Percentiles rank a stretch among this genome's conserved stretches.
Conservation (phyloP, 352 stramenopile genomes). For the Phytophthora sp. region DNA sequence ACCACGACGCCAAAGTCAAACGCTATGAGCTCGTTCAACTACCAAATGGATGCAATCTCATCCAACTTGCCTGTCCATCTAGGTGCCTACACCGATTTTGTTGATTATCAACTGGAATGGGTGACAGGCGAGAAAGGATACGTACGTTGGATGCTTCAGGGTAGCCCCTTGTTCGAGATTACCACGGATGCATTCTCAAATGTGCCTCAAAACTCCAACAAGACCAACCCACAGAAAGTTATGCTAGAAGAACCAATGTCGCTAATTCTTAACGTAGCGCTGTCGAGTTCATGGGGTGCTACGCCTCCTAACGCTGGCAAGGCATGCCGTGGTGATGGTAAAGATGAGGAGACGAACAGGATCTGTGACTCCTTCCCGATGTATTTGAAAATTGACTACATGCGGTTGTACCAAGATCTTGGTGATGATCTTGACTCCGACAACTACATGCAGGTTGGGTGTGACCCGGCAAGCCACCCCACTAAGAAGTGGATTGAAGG, state of each 20-base stretch:
- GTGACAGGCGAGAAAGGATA: slow-evolving; percentile 70
- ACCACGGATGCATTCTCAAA: slow-evolving; percentile 49
- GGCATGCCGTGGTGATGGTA: slow-evolving; percentile 60
- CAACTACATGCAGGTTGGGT: slow-evolving; percentile 61
- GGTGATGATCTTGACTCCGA: slow-evolving; percentile 41
- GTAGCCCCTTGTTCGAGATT: slow-evolving; percentile 62
- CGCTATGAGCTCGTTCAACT: slow-evolving; percentile 68
- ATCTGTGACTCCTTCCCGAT: slow-evolving; percentile 78
- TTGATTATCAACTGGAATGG: slow-evolving; percentile 78
- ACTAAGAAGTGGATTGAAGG: slow-evolving; percentile 71
- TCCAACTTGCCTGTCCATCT: slow-evolving; percentile 73
- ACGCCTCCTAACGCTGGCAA: slow-evolving; percentile 56
- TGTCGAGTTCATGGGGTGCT: slow-evolving; percentile 91
- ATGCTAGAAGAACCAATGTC: slow-evolving; percentile 92
- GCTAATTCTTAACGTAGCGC: slow-evolving; percentile 93
- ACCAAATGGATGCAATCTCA: slow-evolving; percentile 83
- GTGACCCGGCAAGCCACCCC: slow-evolving; percentile 57
- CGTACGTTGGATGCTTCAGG: slow-evolving; percentile 68
- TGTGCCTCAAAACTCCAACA: slow-evolving; percentile 50
- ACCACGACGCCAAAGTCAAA: slow-evolving; percentile 39
- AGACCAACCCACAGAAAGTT: slow-evolving; percentile 61
- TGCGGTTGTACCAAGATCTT: slow-evolving; percentile 63
- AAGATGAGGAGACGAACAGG: slow-evolving; percentile 32
- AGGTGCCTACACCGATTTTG: slow-evolving; percentile 54
- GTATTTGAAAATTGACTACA: slow-evolving; percentile 79